Conservation (phyloP, 148 eudicot genomes). For the Nepenthes gracilis region DNA sequence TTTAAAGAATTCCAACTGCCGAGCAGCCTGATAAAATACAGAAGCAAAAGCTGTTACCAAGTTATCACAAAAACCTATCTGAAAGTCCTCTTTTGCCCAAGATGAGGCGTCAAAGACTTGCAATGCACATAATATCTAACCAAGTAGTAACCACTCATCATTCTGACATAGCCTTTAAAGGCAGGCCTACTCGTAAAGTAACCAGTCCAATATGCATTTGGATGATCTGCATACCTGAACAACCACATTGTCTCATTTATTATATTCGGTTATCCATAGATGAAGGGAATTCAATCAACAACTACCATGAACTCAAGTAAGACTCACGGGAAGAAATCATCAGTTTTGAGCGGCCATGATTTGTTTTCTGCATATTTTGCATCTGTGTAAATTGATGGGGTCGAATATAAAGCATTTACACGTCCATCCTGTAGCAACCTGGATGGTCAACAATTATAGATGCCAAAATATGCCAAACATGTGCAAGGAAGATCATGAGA, state of each 20-base stretch:
- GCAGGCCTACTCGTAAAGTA: slow-evolving; percentile 77
- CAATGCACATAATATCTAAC: slow-evolving; percentile 17
- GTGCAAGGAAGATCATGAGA: not conserved
- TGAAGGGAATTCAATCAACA: not conserved
- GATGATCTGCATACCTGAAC: slow-evolving; percentile 59
- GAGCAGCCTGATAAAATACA: slow-evolving; percentile 41
- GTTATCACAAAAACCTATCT: not conserved
- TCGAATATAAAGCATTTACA: slow-evolving; percentile 68
- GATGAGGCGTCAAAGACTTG: not conserved
- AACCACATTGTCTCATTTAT: slow-evolving; percentile 8
- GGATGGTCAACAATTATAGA: not conserved
- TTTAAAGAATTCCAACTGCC: slow-evolving; percentile 52
- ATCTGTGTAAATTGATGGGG: slow-evolving; percentile 70
- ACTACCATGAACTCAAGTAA: not conserved
- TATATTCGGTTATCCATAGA: not conserved
- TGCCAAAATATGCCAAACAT: not conserved
- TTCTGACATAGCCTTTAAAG: slow-evolving; percentile 58
- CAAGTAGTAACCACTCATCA: slow-evolving; percentile 62
- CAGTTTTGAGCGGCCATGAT: slow-evolving; percentile 60
- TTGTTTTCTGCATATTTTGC: slow-evolving; percentile 46
- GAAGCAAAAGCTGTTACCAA: not conserved
- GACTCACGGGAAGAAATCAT: slow-evolving; percentile 74
- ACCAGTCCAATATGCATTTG: slow-evolving; percentile 83
- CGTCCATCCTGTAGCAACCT: slow-evolving; percentile 60
- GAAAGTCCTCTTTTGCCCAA: not conserved